Evolutionary conservation across 805 yeast species (phyloP).

Genomic region (Wickerhamiella shivajii): DNA sequence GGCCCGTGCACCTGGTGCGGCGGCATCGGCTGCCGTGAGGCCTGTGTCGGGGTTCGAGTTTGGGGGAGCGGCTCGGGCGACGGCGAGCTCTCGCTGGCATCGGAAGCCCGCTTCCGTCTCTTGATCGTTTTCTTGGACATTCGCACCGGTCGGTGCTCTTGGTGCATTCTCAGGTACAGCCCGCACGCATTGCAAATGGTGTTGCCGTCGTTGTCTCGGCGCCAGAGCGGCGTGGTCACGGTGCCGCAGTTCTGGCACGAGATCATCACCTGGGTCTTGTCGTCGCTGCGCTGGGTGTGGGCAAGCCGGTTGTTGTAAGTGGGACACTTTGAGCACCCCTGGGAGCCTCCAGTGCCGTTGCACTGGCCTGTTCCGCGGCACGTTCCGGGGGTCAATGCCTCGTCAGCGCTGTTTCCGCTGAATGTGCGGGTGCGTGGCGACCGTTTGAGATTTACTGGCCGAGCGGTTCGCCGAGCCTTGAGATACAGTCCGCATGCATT

Average conservation of each 20-base stretch:
- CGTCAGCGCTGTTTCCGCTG: not conserved
- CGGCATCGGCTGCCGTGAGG: too few species aligned
- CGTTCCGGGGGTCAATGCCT: conserved; percentile 29
- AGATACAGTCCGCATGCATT: conserved; percentile 88
- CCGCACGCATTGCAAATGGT: conserved; percentile 84
- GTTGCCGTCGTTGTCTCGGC: conserved; percentile 67
- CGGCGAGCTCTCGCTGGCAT: too few species aligned
- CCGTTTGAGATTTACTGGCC: conserved; percentile 52
- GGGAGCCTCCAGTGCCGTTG: conserved; percentile 77
- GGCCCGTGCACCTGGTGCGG: too few species aligned
- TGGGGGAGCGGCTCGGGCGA: too few species aligned
- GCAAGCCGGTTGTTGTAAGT: conserved; percentile 54
- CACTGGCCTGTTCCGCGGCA: conserved; percentile 70
- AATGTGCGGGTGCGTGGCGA: conserved; percentile 13
- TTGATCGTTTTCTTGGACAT: conserved; percentile 62
- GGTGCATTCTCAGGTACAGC: conserved; percentile 59
- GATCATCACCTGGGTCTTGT: conserved; percentile 33
- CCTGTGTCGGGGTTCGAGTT: too few species aligned
- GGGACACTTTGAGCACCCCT: conserved; percentile 72
- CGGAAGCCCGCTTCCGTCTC: conserved; percentile 55
- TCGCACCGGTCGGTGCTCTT: conserved; percentile 59
- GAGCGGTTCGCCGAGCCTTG: conserved; percentile 41
- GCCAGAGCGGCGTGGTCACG: conserved; percentile 77
- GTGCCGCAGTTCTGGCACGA: conserved; percentile 78
- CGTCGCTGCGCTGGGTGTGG: conserved; percentile 6